These are phyloP conservation scores for Paraleonurus japonicus DNA, from an alignment of 257 asterid genomes.

Conservation along the genomic window DNA sequence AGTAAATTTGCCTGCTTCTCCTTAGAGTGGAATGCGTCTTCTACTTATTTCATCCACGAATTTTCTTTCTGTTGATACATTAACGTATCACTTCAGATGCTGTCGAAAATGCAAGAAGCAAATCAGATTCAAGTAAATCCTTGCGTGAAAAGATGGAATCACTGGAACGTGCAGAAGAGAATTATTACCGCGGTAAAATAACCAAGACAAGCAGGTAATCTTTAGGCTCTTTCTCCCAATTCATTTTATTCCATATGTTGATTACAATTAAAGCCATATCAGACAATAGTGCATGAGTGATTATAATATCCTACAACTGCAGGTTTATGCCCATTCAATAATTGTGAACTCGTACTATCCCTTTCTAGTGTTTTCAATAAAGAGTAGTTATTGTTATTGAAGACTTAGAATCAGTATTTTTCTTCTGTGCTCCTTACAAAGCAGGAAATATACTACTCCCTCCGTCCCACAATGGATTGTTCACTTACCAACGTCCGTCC, in stretches of 20 bases:
- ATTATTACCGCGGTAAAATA: slow-evolving; percentile 50
- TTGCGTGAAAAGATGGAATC: slow-evolving; percentile 56
- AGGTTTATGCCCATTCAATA: not conserved
- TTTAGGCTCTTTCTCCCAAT: not conserved
- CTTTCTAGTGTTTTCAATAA: too few species aligned
- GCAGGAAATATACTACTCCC: too few species aligned
- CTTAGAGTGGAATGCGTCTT: slow-evolving; percentile 15
- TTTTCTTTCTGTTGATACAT: slow-evolving; percentile 3
- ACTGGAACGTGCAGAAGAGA: slow-evolving; percentile 83
- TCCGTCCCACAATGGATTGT: too few species aligned
- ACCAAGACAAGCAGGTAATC: slow-evolving; percentile 56
- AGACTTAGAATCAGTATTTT: too few species aligned
- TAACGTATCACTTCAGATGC: slow-evolving; percentile 47
- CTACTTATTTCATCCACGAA: not conserved
- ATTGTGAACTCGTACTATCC: not conserved
- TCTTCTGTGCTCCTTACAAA: too few species aligned
- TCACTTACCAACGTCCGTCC: too few species aligned
- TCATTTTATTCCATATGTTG: not conserved
- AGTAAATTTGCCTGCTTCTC: slow-evolving; percentile 6
- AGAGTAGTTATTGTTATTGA: too few species aligned
- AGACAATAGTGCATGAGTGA: not conserved
- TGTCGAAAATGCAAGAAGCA: slow-evolving; percentile 43
- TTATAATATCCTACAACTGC: not conserved
- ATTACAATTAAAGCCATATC: not conserved
- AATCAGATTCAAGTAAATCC: slow-evolving; percentile 42